phyloP scores from a whole-genome alignment of 1,139 yeast genomes.

The Pichia sp. region DNA sequence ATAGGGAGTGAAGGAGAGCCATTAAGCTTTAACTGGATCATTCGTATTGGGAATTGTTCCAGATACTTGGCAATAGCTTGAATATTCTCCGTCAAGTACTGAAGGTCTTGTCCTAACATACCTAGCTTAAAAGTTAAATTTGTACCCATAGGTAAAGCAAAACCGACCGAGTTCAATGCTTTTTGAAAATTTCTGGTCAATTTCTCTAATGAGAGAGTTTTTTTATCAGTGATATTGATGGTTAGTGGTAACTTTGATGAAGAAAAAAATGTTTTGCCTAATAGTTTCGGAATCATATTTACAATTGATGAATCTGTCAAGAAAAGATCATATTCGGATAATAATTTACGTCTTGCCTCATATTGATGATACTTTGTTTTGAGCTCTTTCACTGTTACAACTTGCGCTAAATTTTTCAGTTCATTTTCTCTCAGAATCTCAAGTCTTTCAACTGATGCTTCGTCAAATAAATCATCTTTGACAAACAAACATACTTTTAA shows the following conservation, averaged over 20 bases:
- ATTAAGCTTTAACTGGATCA: conserved; percentile 61
- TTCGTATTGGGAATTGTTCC: conserved; percentile 41
- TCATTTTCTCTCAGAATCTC: conserved; percentile 39
- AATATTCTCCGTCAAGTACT: conserved; percentile 46
- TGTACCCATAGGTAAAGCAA: conserved; percentile 69
- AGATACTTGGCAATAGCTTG: conserved; percentile 48
- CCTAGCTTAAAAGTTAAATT: conserved; percentile 66
- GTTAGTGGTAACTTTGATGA: conserved; percentile 66
- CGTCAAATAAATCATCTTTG: conserved; percentile 58
- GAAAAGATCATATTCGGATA: conserved; percentile 59
- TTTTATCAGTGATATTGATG: conserved; percentile 36
- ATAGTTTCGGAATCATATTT: conserved; percentile 69
- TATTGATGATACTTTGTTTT: conserved; percentile 62
- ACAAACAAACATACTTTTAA: conserved; percentile 64
- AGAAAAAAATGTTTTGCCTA: conserved; percentile 73
- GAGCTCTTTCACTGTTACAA: conserved; percentile 48
- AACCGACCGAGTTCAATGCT: conserved; percentile 51
- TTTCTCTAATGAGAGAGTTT: conserved; percentile 42
- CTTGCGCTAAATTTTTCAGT: conserved; percentile 41
- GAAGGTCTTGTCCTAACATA: conserved; percentile 31
- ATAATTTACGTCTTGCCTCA: conserved; percentile 64
- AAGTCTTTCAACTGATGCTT: conserved; percentile 52
- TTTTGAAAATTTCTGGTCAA: conserved; percentile 54
- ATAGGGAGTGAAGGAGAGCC: conserved; percentile 81
- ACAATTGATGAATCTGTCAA: conserved; percentile 77